Evolutionary conservation across 306 rosid genomes (phyloP), one percentile per base, ranked within the genome.

Genomic region (Vicia sativa): DNA sequence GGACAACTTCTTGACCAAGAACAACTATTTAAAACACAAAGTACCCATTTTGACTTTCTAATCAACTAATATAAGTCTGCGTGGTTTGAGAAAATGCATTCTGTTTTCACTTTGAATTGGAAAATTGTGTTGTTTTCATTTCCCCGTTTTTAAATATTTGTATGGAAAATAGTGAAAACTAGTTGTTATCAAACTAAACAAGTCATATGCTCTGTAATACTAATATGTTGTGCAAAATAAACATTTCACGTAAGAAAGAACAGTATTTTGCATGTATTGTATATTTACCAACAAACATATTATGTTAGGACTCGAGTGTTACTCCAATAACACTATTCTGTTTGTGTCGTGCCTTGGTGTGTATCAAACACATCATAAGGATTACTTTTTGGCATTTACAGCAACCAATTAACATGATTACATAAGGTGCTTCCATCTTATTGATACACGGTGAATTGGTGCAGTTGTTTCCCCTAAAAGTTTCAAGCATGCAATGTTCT

Each of bases 351-450:
- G 16, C 37, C 35, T 23, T 54, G 60, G 18, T 26, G 37, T 54
- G 37, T 25, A 54, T 25, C 18, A 54, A 54, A 26, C 37, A 7
- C 62, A 55, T 26, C 11, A 26, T 74, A 12, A 6, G 6, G 35
- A 55, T 64, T 65, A 31, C 62, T 19, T 57, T 57, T 29, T 74
- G 61, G 37, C 16, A 9, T 74, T 56, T 48, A 11, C 62, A 4
- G 18, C 46, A 9, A 35, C 48, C 53, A 48, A 38, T 55, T 55
- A 14, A 26, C 61, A 12, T 62, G 45, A 67, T 61, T 46, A 18
- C 62, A 55, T 55, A 44, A 9, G 64, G 64, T 71, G 75, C 38
- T 71, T 68, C 18, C 31, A 53, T 68, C 67, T 45, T 14, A 21
- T 66, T 25, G 19, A 43, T 39, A 62, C 13, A 63, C 49, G 23